Conservation (phyloP, 208 protist species). For the Acanthamoeba triangularis region DNA sequence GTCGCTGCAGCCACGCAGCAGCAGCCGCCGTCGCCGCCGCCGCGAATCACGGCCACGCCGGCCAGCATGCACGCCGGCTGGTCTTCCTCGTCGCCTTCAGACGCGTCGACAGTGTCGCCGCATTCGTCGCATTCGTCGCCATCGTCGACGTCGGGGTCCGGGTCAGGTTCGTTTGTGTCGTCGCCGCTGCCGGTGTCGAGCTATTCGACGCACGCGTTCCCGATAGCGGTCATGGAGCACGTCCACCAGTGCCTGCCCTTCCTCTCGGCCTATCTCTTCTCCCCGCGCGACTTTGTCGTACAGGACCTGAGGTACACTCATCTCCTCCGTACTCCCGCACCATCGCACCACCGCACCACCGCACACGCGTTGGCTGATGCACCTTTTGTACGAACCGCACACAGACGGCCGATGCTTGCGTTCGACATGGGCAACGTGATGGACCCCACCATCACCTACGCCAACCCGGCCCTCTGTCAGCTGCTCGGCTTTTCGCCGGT, state of each 20-base stretch:
- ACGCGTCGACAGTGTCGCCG: neutral
- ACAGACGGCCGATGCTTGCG: neutral
- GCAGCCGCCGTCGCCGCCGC: too few species aligned
- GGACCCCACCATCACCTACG: neutral
- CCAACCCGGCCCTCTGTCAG: neutral
- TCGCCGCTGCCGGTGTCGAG: neutral
- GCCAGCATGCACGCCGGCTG: neutral
- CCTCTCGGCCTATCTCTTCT: neutral
- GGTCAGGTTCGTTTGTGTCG: neutral
- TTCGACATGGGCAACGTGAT: neutral
- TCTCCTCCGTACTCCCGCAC: too few species aligned
- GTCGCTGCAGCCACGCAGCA: neutral
- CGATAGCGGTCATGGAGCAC: neutral
- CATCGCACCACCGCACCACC: too few species aligned
- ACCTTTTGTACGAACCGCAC: neutral
- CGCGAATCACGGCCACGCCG: neutral
- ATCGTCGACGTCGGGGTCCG: neutral
- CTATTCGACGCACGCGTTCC: neutral
- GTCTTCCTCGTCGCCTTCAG: neutral
- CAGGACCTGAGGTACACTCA: neutral
- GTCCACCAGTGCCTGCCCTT: neutral
- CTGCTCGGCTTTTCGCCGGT: neutral
- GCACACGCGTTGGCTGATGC: neutral
- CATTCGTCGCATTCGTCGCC: neutral
- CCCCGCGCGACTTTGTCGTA: neutral